Base-by-base conservation (phyloP, 2,329 filamentous ascomycete species). In the Botryosphaeria dothidea region DNA sequence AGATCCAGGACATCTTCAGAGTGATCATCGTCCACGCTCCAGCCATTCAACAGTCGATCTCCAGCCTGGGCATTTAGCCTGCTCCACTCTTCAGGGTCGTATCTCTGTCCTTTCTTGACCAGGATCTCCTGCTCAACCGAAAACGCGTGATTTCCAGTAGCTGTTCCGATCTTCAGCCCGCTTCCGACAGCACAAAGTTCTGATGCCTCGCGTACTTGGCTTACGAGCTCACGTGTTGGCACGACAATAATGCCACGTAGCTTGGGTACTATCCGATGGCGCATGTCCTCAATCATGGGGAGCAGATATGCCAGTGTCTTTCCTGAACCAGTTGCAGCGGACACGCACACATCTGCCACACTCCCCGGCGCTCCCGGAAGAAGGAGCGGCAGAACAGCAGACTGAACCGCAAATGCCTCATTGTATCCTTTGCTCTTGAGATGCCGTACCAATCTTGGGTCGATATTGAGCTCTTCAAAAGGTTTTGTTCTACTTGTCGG, bases 271-370 rank as follows among this genome's bases (percentile, higher is more conserved):
- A 80, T 80, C 15, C 85, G 84, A 34, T 85, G 82, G 69, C 90
- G 89, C 56, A 99, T 81, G 58, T 90, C 88, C 51, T 92, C 87
- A 3, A 96, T 85, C 66, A 99, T 88, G 0, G 95, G 95, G 2
- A 99, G 81, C 0, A 94, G 87, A 72, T 99, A 99, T 0, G 94
- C 91, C 17, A 99, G 78, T 0, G 95, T 99, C 75, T 99, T 99
- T 65, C 95, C 95, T 0, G 95, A 98, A 8, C 95, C 95, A 0
- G 95, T 99, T 1, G 94, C 91, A 0, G 96, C 95, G 7, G 93
- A 95, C 2, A 99, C 89, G 49, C 96, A 90, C 4, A 99, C 78
- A 75, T 99, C 95, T 4, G 92, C 91, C 1, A 85, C 80, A 38
- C 88, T 84, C 38, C 85, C 81, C 64, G 85, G 82, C 46, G 85